Percentiles rank a stretch among this genome's conserved stretches.
phyloP scores from a whole-genome alignment of 371 early-diverging fungal genomes.

The Mortierella sp. region DNA sequence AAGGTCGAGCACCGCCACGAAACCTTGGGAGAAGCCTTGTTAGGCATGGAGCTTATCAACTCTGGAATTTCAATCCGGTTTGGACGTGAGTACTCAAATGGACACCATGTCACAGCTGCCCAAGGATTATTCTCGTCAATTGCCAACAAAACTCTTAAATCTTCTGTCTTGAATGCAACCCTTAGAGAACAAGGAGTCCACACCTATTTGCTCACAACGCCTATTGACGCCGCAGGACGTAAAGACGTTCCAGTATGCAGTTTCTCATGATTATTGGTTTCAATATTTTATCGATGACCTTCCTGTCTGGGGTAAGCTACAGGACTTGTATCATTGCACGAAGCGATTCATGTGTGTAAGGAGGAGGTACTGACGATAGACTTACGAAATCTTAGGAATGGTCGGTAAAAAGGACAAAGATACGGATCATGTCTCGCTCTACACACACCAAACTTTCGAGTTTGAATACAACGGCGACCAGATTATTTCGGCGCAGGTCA shows the following conservation, averaged over 20 bases:
- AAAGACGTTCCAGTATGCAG: slow-evolving; percentile 72
- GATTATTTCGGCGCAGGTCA: slow-evolving; percentile 69
- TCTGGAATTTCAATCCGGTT: slow-evolving; percentile 80
- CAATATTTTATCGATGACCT: slow-evolving; percentile 82
- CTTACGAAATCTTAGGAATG: slow-evolving; percentile 35
- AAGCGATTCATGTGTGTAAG: too few relatives aligned
- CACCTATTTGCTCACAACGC: slow-evolving; percentile 59
- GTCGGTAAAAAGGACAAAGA: slow-evolving; percentile 59
- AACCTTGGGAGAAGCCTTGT: slow-evolving; percentile 84
- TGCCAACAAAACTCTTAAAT: too few relatives aligned
- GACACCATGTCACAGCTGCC: neutral
- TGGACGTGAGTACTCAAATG: slow-evolving; percentile 50
- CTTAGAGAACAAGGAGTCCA: slow-evolving; percentile 21
- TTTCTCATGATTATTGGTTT: slow-evolving; percentile 77
- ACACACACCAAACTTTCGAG: slow-evolving; percentile 73
- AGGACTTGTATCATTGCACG: neutral
- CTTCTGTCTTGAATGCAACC: neutral
- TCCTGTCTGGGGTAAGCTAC: slow-evolving; percentile 63
- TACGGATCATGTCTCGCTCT: slow-evolving; percentile 57
- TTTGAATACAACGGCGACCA: slow-evolving; percentile 75
- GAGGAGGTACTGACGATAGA: neutral
- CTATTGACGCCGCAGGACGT: slow-evolving; percentile 62
- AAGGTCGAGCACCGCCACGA: slow-evolving; percentile 79
- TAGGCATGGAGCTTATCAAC: slow-evolving; percentile 82
- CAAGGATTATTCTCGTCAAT: too few relatives aligned